Conservation (phyloP, 2,329 filamentous ascomycete genomes). For the Ceratocystis albifundus region DNA sequence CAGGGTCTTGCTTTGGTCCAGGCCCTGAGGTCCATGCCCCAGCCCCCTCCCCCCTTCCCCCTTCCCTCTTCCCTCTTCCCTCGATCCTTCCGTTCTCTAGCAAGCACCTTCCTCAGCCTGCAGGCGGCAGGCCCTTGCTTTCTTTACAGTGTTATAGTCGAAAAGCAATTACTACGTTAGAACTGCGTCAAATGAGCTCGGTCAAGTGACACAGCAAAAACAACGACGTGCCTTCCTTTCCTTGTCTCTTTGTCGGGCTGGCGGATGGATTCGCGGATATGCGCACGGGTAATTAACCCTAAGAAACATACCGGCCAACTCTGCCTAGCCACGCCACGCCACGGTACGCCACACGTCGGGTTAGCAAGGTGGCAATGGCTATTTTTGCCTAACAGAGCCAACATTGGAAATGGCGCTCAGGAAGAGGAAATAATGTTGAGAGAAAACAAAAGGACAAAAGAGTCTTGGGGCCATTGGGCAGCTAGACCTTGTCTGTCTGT, state of each 20-base stretch:
- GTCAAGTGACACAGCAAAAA: slow-evolving; percentile 6
- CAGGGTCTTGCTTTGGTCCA: slow-evolving; percentile 2
- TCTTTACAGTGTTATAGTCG: not conserved
- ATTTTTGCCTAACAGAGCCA: not conserved
- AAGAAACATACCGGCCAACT: not conserved
- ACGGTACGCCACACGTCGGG: not conserved
- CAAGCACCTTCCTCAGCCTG: slow-evolving; percentile 7
- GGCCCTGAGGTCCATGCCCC: slow-evolving; percentile 5
- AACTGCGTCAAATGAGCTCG: not conserved
- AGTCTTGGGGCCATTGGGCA: too few species aligned
- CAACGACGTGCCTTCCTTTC: slow-evolving; percentile 4
- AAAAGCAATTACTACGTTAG: not conserved
- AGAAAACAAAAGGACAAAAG: not conserved
- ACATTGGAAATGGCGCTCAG: not conserved
- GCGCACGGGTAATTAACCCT: not conserved
- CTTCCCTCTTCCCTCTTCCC: slow-evolving; percentile 7
- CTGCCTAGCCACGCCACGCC: too few species aligned
- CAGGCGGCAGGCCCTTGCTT: slow-evolving; percentile 8
- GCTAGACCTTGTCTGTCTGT: not conserved
- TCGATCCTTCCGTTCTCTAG: slow-evolving; percentile 9
- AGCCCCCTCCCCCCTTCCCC: not conserved
- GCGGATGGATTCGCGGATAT: not conserved
- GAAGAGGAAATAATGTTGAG: not conserved
- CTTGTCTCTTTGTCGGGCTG: not conserved
- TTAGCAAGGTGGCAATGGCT: not conserved